Evolutionary conservation across 345 rosid species (phyloP).

Genomic region (Aquilaria malaccensis): DNA sequence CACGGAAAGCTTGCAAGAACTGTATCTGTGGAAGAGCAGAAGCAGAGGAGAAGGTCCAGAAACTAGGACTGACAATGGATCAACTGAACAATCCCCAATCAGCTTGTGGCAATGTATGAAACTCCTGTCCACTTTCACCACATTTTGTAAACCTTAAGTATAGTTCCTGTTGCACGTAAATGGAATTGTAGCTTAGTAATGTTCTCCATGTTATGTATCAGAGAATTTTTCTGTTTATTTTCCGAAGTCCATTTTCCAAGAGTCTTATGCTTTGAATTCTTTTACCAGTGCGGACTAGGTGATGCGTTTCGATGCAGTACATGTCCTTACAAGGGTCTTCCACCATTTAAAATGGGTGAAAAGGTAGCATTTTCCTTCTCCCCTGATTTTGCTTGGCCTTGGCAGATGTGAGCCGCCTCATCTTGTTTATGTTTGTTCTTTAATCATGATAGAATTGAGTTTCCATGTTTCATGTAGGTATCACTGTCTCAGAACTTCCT

Average conservation of each 20-base stretch:
- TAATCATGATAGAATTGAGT: background rate
- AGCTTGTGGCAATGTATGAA: constrained; percentile 82
- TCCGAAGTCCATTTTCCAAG: background rate
- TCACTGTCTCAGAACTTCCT: constrained; percentile 72
- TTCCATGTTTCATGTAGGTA: constrained; percentile 38
- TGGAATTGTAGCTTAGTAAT: background rate
- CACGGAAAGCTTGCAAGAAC: constrained; percentile 95
- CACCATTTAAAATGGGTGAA: constrained; percentile 82
- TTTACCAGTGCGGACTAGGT: constrained; percentile 80
- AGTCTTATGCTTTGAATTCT: background rate
- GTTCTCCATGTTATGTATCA: too few species aligned
- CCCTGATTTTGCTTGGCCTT: constrained; percentile 1
- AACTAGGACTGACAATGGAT: constrained; percentile 61
- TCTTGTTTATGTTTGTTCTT: background rate
- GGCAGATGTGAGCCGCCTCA: background rate
- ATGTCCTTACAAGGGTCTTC: constrained; percentile 94
- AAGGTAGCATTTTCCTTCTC: constrained; percentile 41
- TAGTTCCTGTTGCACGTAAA: background rate
- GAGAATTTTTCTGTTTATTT: background rate
- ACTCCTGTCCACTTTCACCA: constrained; percentile 10
- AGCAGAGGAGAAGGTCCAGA: constrained; percentile 73
- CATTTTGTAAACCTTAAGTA: background rate
- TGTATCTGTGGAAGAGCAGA: constrained; percentile 98
- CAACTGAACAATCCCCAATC: constrained; percentile 87
- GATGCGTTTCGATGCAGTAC: constrained; percentile 96